These are phyloP conservation scores for Penicillium coffeae DNA, from an alignment of 495 filamentous ascomycete species.

Conservation along the genomic window DNA sequence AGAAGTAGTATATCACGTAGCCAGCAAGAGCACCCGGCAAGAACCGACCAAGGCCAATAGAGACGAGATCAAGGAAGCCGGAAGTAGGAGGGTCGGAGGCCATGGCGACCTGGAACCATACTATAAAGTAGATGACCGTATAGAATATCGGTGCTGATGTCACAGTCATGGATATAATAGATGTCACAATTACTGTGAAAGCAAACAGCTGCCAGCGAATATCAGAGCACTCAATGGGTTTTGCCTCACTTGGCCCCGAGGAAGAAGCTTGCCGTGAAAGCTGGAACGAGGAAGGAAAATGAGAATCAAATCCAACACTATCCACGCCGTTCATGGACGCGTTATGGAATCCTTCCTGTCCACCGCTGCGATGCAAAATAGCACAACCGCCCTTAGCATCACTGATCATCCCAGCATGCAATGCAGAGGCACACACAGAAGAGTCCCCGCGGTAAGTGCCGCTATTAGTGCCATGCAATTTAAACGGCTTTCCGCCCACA, in stretches of 20 bases:
- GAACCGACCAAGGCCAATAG: constrained; percentile 62
- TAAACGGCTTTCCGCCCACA: constrained; percentile 59
- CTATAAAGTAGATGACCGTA: constrained; percentile 57
- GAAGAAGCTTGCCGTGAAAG: constrained; percentile 38
- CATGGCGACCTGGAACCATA: constrained; percentile 74
- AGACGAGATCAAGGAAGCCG: constrained; percentile 54
- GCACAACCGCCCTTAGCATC: constrained; percentile 68
- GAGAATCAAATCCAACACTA: constrained; percentile 61
- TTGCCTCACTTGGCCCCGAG: constrained; percentile 13
- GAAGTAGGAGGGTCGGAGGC: constrained; percentile 63
- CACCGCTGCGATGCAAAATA: constrained; percentile 59
- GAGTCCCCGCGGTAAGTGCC: constrained; percentile 72
- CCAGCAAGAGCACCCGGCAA: constrained; percentile 69
- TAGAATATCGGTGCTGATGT: constrained; percentile 63
- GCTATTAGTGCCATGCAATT: constrained; percentile 27
- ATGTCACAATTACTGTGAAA: constrained; percentile 60
- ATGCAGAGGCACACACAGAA: constrained; percentile 67
- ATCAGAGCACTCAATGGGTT: constrained; percentile 51
- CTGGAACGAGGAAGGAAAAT: constrained; percentile 67
- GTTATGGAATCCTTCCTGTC: constrained; percentile 50
- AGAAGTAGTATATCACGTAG: constrained; percentile 66
- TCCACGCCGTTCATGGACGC: constrained; percentile 56
- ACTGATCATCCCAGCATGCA: constrained; percentile 68
- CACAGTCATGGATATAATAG: constrained; percentile 62
- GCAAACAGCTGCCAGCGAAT: constrained; percentile 64